A percentile compares a stretch with the other conserved stretches of the same genome.
These are phyloP conservation scores for Zygosaccharomyces gambellarensis DNA, from an alignment of 805 yeast genomes.

Conservation along the genomic window DNA sequence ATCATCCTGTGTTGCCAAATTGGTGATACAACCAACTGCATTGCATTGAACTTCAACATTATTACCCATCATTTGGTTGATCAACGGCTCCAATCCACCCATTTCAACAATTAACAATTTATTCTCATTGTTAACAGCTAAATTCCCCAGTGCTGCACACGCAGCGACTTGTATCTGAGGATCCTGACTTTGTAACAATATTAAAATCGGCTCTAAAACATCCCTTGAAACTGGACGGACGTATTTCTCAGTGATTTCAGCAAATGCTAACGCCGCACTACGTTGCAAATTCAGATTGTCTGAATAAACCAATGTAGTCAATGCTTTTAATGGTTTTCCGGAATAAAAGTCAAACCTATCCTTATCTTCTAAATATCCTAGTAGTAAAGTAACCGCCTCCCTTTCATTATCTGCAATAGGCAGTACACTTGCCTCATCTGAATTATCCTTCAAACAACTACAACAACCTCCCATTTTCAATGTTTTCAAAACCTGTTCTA, in stretches of 20 bases:
- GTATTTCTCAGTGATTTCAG: constrained; percentile 96
- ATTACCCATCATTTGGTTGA: constrained; percentile 94
- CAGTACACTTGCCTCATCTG: constrained; percentile 51
- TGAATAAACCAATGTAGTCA: constrained; percentile 88
- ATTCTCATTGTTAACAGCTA: constrained; percentile 95
- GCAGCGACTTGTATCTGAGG: constrained; percentile 98
- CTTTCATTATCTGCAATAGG: constrained; percentile 94
- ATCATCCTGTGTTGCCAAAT: constrained; percentile 95
- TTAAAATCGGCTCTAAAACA: constrained; percentile 88
- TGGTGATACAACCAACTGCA: constrained; percentile 98
- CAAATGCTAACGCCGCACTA: constrained; percentile 96
- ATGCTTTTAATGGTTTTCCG: constrained; percentile 73
- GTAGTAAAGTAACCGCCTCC: constrained; percentile 86
- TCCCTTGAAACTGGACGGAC: constrained; percentile 86
- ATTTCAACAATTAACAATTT: constrained; percentile 90
- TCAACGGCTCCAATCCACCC: constrained; percentile 96
- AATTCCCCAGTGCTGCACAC: constrained; percentile 96
- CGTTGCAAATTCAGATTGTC: constrained; percentile 93
- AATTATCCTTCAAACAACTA: constrained; percentile 39
- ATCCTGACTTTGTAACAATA: constrained; percentile 79
- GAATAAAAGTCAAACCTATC: constrained; percentile 81
- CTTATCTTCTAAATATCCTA: constrained; percentile 81
- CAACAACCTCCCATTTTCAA: constrained; percentile 48
- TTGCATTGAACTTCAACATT: constrained; percentile 98
- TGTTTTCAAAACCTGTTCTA: not conserved